Base-by-base conservation (phyloP, 2,329 filamentous ascomycete species). In the Talaromyces sp. region DNA sequence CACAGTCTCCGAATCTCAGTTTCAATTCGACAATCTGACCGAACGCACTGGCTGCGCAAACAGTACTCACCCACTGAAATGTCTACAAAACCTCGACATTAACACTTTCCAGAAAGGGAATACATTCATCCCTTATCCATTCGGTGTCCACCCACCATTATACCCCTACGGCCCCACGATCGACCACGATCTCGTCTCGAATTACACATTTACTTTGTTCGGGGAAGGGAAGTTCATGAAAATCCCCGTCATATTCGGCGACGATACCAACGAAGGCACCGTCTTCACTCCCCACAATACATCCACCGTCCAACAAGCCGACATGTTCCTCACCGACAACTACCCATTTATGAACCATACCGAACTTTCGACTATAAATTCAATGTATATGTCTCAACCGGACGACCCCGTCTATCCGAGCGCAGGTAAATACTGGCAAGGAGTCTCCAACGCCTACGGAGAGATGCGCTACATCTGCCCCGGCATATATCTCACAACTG, bases 401-500 rank as follows among this genome's bases (percentile, higher is more conserved):
- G 66, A 74, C 39, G 73, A 68, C 5, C 36, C 50, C 7, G 31
- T 68, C 3, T 86, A 83, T 63, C 77, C 79, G 0, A 69, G 70
- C 50, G 66, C 73, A 0, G 81, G 82, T 1, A 70, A 74, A 35
- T 86, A 80, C 70, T 89, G 84, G 82, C 78, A 79, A 1, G 81
- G 84, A 55, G 75, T 79, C 0, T 76, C 78, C 59, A 78, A 82
- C 45, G 83, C 79, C 3, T 87, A 87, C 63, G 85, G 85, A 15
- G 84, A 89, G 62, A 77, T 87, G 63, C 78, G 84, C 5, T 88
- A 88, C 69, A 84, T 77, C 63, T 89, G 86, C 63, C 83, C 85
- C 0, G 81, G 81, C 0, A 76, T 87, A 39, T 81, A 78, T 70
- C 73, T 87, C 66, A 80, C 78, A 1, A 67, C 74, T 8, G 70